Evolutionary conservation across 768 basidiomycete species (phyloP).

Genomic region (Exidia glandulosa): DNA sequence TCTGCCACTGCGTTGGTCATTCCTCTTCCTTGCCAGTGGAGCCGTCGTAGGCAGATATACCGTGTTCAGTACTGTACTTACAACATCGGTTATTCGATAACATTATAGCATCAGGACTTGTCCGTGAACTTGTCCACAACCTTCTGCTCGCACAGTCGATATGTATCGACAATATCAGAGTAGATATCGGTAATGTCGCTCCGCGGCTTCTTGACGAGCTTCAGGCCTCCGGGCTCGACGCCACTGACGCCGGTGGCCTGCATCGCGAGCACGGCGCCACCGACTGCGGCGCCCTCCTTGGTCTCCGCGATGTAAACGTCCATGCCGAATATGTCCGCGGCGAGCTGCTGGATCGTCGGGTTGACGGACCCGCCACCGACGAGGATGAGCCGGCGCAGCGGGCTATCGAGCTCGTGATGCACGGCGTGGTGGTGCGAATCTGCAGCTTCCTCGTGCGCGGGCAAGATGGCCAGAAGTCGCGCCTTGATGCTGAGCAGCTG

Average conservation of each 20-base stretch:
- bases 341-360: conserved; percentile 56
- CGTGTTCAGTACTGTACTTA: too few species aligned
- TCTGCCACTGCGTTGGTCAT: too few species aligned
- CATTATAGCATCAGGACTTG: not conserved
- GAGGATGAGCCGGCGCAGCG: conserved; percentile 57
- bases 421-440: too few species aligned
- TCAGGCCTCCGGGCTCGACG: conserved; percentile 32
- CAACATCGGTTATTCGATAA: too few species aligned
- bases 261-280: conserved; percentile 61
- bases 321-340: conserved; percentile 71
- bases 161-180: conserved; percentile 38
- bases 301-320: conserved; percentile 58
- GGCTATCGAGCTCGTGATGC: too few species aligned
- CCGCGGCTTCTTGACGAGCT: conserved; percentile 49
- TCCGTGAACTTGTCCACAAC: conserved; percentile 23
- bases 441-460: conserved; percentile 34
- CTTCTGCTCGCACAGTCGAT: conserved; percentile 45
- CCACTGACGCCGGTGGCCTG: conserved; percentile 58
- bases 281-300: conserved; percentile 61
- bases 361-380: conserved; percentile 76
- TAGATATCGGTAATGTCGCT: conserved; percentile 37
- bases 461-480: conserved; percentile 58
- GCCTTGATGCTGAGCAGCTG: conserved; percentile 75
- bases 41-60: too few species aligned
- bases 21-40: too few species aligned